Conservation (phyloP, 2,329 filamentous ascomycete genomes). For the Moelleriella libera region DNA sequence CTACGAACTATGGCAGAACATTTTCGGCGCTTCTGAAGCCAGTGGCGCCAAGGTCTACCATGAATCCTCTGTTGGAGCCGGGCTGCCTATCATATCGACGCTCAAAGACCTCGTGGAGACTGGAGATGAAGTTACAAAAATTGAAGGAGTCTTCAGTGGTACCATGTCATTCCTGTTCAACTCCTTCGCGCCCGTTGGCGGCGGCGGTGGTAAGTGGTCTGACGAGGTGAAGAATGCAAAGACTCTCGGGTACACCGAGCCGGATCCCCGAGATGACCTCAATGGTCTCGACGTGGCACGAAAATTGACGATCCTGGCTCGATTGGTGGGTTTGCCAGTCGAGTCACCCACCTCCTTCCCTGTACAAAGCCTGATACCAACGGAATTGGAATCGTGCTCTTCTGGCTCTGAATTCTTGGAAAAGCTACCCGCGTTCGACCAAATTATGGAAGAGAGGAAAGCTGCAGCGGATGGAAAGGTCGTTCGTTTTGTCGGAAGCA, state of each 20-base stretch:
- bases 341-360: conserved; percentile 80
- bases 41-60: conserved; percentile 80
- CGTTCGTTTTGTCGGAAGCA: conserved; percentile 83
- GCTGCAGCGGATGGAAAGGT: conserved; percentile 80
- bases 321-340: conserved; percentile 68
- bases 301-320: conserved; percentile 88
- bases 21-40: conserved; percentile 59
- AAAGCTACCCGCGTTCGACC: conserved; percentile 68
- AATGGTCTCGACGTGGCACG: conserved; percentile 87
- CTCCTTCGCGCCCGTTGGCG: conserved; percentile 74
- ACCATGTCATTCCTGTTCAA: conserved; percentile 99
- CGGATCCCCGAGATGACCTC: conserved; percentile 73
- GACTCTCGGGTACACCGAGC: conserved; percentile 82
- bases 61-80: conserved; percentile 87
- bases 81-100: conserved; percentile 84
- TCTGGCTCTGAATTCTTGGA: conserved; percentile 79
- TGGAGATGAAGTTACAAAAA: conserved; percentile 78
- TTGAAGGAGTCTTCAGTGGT: conserved; percentile 94
- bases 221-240: conserved; percentile 87
- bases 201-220: conserved; percentile 68
- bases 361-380: conserved; percentile 84
- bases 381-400: conserved; percentile 61
- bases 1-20: conserved; percentile 71
- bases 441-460: conserved; percentile 82
- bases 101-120: conserved; percentile 90